These are phyloP conservation scores for Tolypocladium tropicale DNA, from an alignment of 2,329 filamentous ascomycete genomes.

Conservation along the genomic window DNA sequence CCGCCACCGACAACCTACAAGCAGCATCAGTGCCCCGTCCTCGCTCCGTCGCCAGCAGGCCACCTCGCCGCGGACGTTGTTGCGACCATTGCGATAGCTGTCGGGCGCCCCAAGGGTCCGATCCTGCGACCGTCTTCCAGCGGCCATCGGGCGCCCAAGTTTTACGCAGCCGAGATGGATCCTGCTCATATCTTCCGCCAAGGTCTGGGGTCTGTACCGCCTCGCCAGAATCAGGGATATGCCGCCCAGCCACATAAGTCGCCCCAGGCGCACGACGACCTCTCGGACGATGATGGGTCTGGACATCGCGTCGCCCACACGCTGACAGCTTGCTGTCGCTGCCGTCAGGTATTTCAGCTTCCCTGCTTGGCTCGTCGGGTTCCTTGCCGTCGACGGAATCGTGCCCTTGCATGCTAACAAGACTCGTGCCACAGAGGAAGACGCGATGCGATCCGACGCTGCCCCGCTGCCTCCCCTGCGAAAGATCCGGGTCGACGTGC, in stretches of 20 bases:
- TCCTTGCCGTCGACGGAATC: neutral
- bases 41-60: neutral
- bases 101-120: neutral
- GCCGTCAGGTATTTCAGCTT: slow-evolving; percentile 51
- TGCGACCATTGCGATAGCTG: neutral
- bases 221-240: slow-evolving; percentile 22
- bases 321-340: slow-evolving; percentile 69
- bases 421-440: slow-evolving; percentile 59
- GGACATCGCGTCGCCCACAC: slow-evolving; percentile 64
- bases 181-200: slow-evolving; percentile 49
- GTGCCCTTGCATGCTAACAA: neutral
- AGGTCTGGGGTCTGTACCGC: slow-evolving; percentile 37
- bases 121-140: neutral
- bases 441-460: slow-evolving; percentile 90
- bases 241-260: slow-evolving; percentile 20
- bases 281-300: slow-evolving; percentile 38
- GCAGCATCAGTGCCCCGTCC: neutral
- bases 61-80: neutral
- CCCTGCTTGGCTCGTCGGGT: neutral
- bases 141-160: neutral
- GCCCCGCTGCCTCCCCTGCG: slow-evolving; percentile 84
- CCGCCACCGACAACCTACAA: neutral
- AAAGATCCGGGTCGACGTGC: slow-evolving; percentile 81
- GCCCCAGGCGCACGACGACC: slow-evolving; percentile 25
- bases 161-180: slow-evolving; percentile 36